Evolutionary conservation across 1,284 basidiomycete species (phyloP).

Genomic region (Marasmius sp.): DNA sequence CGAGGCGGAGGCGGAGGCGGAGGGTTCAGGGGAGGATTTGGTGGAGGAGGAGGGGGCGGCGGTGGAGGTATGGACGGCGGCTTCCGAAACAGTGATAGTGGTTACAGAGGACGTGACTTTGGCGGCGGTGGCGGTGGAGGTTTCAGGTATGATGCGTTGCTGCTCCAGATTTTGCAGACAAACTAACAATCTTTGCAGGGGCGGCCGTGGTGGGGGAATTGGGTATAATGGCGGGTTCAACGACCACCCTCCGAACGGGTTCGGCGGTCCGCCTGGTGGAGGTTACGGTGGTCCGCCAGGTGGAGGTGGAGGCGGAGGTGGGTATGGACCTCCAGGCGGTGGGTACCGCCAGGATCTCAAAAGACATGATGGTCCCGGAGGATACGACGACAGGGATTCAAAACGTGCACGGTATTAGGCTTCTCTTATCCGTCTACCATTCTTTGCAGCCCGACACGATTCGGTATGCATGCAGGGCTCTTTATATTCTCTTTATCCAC

Average conservation of each 20-base stretch:
- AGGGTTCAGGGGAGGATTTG: slow-evolving; percentile 35
- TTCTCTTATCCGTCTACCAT: slow-evolving; percentile 5
- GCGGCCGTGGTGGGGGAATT: slow-evolving; percentile 67
- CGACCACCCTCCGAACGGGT: slow-evolving; percentile 55
- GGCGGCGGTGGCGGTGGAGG: slow-evolving; percentile 36
- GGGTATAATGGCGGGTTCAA: slow-evolving; percentile 52
- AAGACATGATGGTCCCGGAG: slow-evolving; percentile 65
- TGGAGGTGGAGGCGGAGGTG: slow-evolving; percentile 31
- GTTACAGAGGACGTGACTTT: slow-evolving; percentile 23
- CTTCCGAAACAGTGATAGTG: slow-evolving; percentile 20
- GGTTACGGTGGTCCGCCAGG: slow-evolving; percentile 46
- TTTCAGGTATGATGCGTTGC: slow-evolving; percentile 45
- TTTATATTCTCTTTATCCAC: slow-evolving; percentile 11
- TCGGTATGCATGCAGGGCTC: slow-evolving; percentile 14
- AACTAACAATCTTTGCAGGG: slow-evolving; percentile 35
- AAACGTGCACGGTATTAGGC: slow-evolving; percentile 80
- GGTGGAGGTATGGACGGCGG: slow-evolving; percentile 30
- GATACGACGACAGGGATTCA: slow-evolving; percentile 76
- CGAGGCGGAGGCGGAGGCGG: slow-evolving; percentile 30
- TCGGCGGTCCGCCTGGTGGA: slow-evolving; percentile 45
- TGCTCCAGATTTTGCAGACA: slow-evolving; percentile 13
- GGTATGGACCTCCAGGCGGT: slow-evolving; percentile 32
- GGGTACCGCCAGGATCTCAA: slow-evolving; percentile 67
- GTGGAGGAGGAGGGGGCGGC: slow-evolving; percentile 31
- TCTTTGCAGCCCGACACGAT: slow-evolving; percentile 18